phyloP scores from a whole-genome alignment of 2,329 filamentous ascomycete genomes.

The Colletotrichum destructivum region DNA sequence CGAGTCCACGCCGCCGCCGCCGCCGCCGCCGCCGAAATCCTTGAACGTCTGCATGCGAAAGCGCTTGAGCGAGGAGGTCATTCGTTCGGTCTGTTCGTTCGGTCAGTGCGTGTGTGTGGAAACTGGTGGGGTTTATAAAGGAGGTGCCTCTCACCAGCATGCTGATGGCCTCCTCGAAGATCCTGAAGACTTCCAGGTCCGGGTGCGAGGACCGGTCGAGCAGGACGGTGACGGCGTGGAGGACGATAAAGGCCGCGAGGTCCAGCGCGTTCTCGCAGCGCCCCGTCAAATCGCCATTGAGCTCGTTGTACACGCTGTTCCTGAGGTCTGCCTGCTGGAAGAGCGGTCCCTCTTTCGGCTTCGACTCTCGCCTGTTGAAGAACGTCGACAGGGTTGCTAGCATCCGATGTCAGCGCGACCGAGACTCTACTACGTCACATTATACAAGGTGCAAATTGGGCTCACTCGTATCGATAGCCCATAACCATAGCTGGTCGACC shows the following conservation, averaged over 20 bases:
- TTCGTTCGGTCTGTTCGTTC: constrained; percentile 67
- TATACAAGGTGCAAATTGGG: background rate
- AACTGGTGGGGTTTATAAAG: too few relatives aligned
- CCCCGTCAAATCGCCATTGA: constrained; percentile 75
- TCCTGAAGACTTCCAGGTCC: constrained; percentile 74
- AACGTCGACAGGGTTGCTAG: constrained; percentile 68
- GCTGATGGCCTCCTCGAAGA: constrained; percentile 77
- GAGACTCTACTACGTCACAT: too few relatives aligned
- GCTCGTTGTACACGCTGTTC: constrained; percentile 76
- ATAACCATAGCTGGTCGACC: constrained; percentile 77
- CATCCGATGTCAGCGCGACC: constrained; percentile 14
- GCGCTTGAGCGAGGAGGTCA: constrained; percentile 73
- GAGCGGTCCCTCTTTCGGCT: constrained; percentile 67
- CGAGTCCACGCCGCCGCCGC: constrained; percentile 47
- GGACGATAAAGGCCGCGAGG: constrained; percentile 72
- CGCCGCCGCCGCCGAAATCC: constrained; percentile 48
- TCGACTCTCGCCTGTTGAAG: constrained; percentile 69
- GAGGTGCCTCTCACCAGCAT: constrained; percentile 62
- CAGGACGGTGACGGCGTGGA: constrained; percentile 74
- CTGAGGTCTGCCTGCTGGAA: constrained; percentile 74
- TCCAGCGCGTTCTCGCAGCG: constrained; percentile 75
- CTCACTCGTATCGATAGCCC: constrained; percentile 69
- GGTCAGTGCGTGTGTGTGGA: background rate
- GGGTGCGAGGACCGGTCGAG: constrained; percentile 72
- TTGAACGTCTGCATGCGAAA: constrained; percentile 72